A percentile compares a stretch with the other conserved stretches of the same genome.
phyloP scores from a whole-genome alignment of 352 stramenopile genomes.

The Albugo candida region DNA sequence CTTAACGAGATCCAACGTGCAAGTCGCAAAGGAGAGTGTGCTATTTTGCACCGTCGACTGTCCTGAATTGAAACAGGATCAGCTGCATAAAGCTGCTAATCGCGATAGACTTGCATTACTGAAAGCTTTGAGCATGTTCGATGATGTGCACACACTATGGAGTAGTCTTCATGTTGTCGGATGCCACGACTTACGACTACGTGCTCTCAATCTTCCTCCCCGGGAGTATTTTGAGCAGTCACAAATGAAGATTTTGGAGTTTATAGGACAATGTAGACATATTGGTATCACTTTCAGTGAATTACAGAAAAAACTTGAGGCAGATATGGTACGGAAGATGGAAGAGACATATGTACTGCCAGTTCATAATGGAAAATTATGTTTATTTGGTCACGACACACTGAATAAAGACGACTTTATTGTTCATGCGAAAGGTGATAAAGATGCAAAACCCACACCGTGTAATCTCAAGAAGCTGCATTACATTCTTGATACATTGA shows the following conservation, averaged over 20 bases:
- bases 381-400: not conserved
- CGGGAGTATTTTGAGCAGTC: conserved; percentile 37
- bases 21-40: no score
- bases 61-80: no score
- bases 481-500: conserved; percentile 51
- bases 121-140: not conserved
- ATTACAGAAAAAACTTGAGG: conserved; percentile 9
- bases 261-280: conserved; percentile 24
- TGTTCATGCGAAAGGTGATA: no score
- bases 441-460: not conserved
- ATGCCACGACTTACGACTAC: conserved; percentile 41
- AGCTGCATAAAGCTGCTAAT: not conserved
- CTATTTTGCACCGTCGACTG: no score
- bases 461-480: conserved; percentile 50
- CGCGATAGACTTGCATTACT: not conserved
- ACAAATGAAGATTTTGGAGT: conserved; percentile 44
- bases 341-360: no score
- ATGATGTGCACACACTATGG: not conserved
- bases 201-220: conserved; percentile 42
- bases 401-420: no score
- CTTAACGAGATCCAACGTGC: no score
- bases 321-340: no score
- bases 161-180: conserved; percentile 12
- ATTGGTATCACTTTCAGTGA: conserved; percentile 34
- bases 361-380: conserved; percentile 1